Base-by-base conservation (phyloP, 306 rosid genomes). In the Trifolium fragiferum region DNA sequence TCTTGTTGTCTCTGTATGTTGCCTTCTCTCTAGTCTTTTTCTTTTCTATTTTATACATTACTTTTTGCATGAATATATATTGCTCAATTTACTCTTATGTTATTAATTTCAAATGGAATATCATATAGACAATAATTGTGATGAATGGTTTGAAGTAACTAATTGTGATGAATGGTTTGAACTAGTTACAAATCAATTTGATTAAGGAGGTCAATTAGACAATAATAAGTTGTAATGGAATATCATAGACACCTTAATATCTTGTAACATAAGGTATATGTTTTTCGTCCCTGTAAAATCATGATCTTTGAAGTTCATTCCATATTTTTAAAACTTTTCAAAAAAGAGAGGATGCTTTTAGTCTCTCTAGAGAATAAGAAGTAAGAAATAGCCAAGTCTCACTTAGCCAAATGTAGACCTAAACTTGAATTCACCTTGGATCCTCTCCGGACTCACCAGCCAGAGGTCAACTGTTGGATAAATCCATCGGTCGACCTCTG, bases 1-100 rank as follows among this genome's bases (percentile, higher is more conserved):
- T 70, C 97, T 95, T 33, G 89, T 95, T 72, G 98, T 95, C 70
- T 92, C 99, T 78, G 99, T 95, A 88, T 57, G 90, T 75, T 71
- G 5, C 19, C 66, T 37, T 46, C 0, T 4, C 76, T 38, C 60
- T 41, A 8, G 7, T 61, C 53, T 27, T 11, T 32, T 19, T 40
- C 12, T 57, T 59, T 49, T 57, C 43, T 10, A 9, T 30, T 72
- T 37, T 0, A 57, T 67, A 7, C 7, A 4, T 44, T 44, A 3
- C 2, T 1, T 44, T 5, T 43, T 43, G 10, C 49, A 43, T 3
- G 5, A 12, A 12, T 7, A 35, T 35, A 43, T 43, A 43, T 14
- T 43, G n/a, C 49, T 11, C 0, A 43, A 43, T 43, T 43, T 43
- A 43, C 2, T 41, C 14, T 40, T 40, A 2, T 40, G 44, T 40